Percentiles rank a stretch among this genome's conserved stretches.
These are phyloP conservation scores for Aureobasidium sp. DNA, from an alignment of 2,329 filamentous ascomycete species.

Conservation along the genomic window DNA sequence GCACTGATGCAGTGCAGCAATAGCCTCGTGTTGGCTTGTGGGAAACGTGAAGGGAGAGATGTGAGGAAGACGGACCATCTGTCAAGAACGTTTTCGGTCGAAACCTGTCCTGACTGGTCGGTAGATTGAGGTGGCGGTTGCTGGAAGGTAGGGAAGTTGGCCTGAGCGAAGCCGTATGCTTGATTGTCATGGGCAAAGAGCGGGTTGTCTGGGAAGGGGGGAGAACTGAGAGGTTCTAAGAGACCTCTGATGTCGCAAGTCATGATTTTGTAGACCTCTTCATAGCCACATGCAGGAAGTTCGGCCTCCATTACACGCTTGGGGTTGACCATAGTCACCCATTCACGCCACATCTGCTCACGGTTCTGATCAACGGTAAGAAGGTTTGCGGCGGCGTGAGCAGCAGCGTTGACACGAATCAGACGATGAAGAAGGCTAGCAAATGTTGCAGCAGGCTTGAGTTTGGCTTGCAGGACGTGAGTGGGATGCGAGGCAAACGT, in stretches of 20 bases:
- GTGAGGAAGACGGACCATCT: slow-evolving; percentile 69
- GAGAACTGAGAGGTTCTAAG: slow-evolving; percentile 56
- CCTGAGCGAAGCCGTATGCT: slow-evolving; percentile 35
- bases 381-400: slow-evolving; percentile 89
- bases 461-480: slow-evolving; percentile 80
- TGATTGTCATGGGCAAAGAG: slow-evolving; percentile 30
- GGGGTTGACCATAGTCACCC: slow-evolving; percentile 58
- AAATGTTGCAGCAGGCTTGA: slow-evolving; percentile 83
- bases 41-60: slow-evolving; percentile 62
- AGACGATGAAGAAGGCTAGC: slow-evolving; percentile 78
- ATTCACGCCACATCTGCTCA: slow-evolving; percentile 93
- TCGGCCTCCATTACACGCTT: slow-evolving; percentile 51
- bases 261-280: slow-evolving; percentile 50
- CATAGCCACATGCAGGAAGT: slow-evolving; percentile 47
- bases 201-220: slow-evolving; percentile 28
- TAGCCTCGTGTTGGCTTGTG: slow-evolving; percentile 63
- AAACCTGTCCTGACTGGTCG: slow-evolving; percentile 25
- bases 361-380: slow-evolving; percentile 81
- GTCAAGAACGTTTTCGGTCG: slow-evolving; percentile 62
- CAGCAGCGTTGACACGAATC: slow-evolving; percentile 84
- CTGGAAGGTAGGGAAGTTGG: slow-evolving; percentile 37
- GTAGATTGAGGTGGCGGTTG: slow-evolving; percentile 16
- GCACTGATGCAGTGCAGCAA: slow-evolving; percentile 71
- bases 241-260: slow-evolving; percentile 60
- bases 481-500: slow-evolving; percentile 78